Base-by-base conservation (phyloP, 1,284 basidiomycete genomes). In the Pseudozyma sp. region DNA sequence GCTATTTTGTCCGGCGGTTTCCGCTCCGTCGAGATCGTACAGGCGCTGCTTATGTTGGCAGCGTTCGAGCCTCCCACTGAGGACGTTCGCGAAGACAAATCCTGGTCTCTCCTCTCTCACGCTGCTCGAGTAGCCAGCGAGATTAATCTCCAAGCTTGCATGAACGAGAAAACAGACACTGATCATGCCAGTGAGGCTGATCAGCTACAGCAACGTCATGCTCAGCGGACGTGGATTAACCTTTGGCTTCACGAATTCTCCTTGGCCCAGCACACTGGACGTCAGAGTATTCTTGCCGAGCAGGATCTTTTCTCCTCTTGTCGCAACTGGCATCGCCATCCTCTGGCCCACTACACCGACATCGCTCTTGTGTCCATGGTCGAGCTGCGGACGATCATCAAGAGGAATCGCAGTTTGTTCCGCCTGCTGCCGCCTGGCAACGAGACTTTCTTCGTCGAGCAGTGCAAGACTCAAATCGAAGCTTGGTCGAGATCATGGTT, bases 21-120 rank as follows among this genome's bases (percentile, higher is more conserved):
- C 35, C 19, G 51, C n/a, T 59, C 57, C 5, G 57, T 59, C 33
- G 57, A 59, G 39, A 52, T 59, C 13, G 57, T 59, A 13, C 57
- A 59, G 29, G 48, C 57, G 5, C 35, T 52, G 16, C 9, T 50
- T 19, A 52, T 59, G 46, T 45, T 59, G 45, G 57, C 57, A 24
- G 57, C 57, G 7, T 59, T 59, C n/a, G 37, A 52, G 49, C 24
- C 44, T 24, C 57, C 57, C 6, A 30, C 45, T 7, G 57, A 51
- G 5, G 29, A n/a, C n/a, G 35, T 59, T n/a, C 37, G 57, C 13
- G 57, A 59, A 34, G 57, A 59, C 29, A 24, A 24, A 45, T 45
- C 43, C 24, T 45, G 43, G 43, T 29, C 19, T 9, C 37, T 56
- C 19, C 39, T 56, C n/a, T 43, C 40, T 17, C 54, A 56, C 31